Percentiles rank a stretch among this genome's conserved stretches.
phyloP scores from a whole-genome alignment of 2,329 filamentous ascomycete species.

The Cladorrhinum sp. region DNA sequence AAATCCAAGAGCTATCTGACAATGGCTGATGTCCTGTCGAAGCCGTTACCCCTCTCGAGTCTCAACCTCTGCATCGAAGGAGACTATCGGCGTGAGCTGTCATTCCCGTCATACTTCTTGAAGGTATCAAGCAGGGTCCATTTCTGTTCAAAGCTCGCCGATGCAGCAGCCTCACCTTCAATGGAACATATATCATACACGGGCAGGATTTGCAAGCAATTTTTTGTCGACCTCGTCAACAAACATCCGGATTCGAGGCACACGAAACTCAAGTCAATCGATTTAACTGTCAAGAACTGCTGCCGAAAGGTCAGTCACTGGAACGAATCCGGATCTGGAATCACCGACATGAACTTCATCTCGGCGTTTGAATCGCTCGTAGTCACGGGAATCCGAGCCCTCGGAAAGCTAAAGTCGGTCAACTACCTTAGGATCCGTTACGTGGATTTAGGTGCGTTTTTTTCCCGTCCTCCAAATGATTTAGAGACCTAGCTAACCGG shows the following conservation, averaged over 20 bases:
- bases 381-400: constrained; percentile 57
- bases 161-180: constrained; percentile 55
- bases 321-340: constrained; percentile 65
- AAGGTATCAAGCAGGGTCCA: constrained; percentile 60
- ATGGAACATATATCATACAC: constrained; percentile 70
- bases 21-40: constrained; percentile 61
- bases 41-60: constrained; percentile 56
- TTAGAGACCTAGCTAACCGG: background rate
- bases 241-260: constrained; percentile 46
- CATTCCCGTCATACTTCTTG: constrained; percentile 58
- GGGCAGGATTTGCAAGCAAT: constrained; percentile 66
- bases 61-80: constrained; percentile 69
- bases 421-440: constrained; percentile 69
- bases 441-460: constrained; percentile 61
- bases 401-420: constrained; percentile 58
- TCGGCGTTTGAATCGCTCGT: constrained; percentile 68
- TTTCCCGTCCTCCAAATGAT: background rate
- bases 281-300: constrained; percentile 72
- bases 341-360: constrained; percentile 71
- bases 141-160: constrained; percentile 63
- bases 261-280: constrained; percentile 60
- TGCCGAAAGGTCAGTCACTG: constrained; percentile 56
- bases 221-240: constrained; percentile 59
- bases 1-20: constrained; percentile 72
- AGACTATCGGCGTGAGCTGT: constrained; percentile 64